Evolutionary conservation across 2,329 filamentous ascomycete species (phyloP).

Genomic region (Aspergillus tubingensis): DNA sequence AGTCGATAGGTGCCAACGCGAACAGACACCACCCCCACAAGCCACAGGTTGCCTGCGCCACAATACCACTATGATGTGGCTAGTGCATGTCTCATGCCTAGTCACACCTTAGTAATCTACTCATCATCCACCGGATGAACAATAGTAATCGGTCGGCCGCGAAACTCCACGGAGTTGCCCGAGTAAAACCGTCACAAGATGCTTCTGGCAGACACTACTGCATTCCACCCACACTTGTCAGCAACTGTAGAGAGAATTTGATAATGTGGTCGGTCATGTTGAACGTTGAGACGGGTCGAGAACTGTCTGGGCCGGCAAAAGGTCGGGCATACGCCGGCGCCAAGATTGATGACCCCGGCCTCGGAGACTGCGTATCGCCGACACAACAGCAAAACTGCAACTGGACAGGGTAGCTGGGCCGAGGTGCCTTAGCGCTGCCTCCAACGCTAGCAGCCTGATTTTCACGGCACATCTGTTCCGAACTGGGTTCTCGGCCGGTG

Average conservation of each 20-base stretch:
- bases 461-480: conserved; percentile 5
- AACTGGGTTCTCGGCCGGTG: conserved; percentile 8
- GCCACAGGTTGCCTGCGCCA: conserved; percentile 7
- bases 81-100: conserved; percentile 9
- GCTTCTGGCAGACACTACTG: conserved; percentile 11
- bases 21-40: neutral
- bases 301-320: neutral
- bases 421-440: neutral
- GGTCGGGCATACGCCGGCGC: neutral
- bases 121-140: neutral
- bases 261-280: conserved; percentile 2
- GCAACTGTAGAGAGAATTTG: neutral
- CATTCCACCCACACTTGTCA: conserved; percentile 7
- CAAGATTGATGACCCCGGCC: neutral
- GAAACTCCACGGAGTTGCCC: neutral
- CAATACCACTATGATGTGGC: conserved; percentile 7
- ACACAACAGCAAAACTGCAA: neutral
- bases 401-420: neutral
- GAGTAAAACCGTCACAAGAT: neutral
- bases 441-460: conserved; percentile 8
- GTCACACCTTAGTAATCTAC: neutral
- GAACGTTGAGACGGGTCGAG: neutral
- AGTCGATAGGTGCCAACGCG: neutral
- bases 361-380: neutral
- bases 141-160: neutral